Evolutionary conservation across 23 red algal species (phyloP).

Genomic region (Gracilaria caudata): DNA sequence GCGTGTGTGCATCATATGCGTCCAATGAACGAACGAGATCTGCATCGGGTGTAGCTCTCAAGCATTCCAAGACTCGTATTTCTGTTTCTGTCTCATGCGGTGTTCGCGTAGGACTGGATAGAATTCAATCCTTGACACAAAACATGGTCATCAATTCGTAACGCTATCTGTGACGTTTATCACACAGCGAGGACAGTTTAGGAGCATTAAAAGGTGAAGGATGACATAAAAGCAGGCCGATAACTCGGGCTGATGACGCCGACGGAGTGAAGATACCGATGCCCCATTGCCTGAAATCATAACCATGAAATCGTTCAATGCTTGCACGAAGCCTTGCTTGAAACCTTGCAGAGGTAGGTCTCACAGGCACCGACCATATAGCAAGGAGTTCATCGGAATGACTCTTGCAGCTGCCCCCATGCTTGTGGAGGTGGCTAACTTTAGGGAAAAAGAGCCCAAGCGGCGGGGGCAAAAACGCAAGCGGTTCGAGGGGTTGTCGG

Average conservation of each 20-base stretch:
- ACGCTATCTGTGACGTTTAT: not conserved
- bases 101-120: not conserved
- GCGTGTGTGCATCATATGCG: no score
- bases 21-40: no score
- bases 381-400: not conserved
- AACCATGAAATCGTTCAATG: not conserved
- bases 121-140: not conserved
- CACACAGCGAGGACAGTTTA: not conserved
- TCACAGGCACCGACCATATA: not conserved
- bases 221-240: not conserved
- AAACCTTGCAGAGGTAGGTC: not conserved
- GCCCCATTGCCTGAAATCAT: not conserved
- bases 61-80: no score
- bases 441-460: not conserved
- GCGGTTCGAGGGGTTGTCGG: not conserved
- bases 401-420: not conserved
- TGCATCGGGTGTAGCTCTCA: no score
- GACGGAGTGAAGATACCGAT: not conserved
- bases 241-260: not conserved
- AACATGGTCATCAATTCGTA: not conserved
- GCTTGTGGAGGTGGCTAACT: conserved; percentile 11
- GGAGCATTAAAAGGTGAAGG: not conserved
- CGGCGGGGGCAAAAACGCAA: not conserved
- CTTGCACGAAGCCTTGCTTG: not conserved
- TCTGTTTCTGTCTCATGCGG: not conserved